Evolutionary conservation across 73 alveolate species (phyloP).

Genomic region (Tetrahymena elliotti): DNA sequence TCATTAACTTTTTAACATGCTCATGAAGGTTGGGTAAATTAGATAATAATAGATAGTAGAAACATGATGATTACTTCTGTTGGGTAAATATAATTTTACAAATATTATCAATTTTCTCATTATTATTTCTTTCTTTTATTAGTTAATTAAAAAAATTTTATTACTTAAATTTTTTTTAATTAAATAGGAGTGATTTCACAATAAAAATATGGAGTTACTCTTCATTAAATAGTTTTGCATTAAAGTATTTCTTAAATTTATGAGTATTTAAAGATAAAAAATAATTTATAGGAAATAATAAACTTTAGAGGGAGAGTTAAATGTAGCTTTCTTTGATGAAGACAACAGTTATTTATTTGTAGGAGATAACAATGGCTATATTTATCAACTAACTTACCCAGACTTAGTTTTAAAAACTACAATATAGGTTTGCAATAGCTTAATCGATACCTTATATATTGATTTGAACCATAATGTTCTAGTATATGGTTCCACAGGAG

Average conservation of each 20-base stretch:
- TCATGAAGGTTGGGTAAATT: background rate
- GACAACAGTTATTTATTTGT: background rate
- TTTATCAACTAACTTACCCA: background rate
- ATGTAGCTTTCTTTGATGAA: background rate
- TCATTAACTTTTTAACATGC: background rate
- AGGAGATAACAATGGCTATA: background rate
- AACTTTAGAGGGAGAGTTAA: background rate
- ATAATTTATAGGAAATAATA: background rate
- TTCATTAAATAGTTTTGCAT: background rate
- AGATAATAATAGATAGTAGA: background rate
- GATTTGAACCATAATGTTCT: background rate
- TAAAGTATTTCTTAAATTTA: background rate
- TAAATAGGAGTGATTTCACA: background rate
- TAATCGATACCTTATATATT: background rate
- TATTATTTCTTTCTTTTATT: no score
- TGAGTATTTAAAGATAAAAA: background rate
- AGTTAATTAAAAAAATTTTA: background rate
- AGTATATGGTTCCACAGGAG: background rate
- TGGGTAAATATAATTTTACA: background rate
- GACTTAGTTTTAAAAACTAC: background rate
- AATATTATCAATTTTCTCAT: no score
- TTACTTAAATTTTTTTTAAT: no score
- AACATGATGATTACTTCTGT: background rate
- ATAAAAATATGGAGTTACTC: background rate
- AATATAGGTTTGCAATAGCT: background rate